Percentiles rank a stretch among this genome's conserved stretches.
These are phyloP conservation scores for Panicum miliaceum DNA, from an alignment of 176 grass and related monocot species.

Conservation along the genomic window DNA sequence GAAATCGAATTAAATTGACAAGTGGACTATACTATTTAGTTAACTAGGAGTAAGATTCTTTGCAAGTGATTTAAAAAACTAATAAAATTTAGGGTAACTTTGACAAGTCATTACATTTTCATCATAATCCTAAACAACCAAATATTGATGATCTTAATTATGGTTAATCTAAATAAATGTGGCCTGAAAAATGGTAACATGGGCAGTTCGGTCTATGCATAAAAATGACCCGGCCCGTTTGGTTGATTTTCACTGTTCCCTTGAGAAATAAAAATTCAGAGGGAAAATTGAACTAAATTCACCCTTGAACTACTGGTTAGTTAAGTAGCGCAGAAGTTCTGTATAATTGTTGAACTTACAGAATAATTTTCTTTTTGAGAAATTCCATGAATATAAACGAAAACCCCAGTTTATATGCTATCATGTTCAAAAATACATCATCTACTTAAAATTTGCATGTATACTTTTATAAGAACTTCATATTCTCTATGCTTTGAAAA, in stretches of 20 bases:
- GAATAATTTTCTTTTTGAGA: background rate
- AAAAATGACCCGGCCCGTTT: background rate
- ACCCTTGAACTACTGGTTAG: background rate
- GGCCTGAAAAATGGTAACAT: background rate
- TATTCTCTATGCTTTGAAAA: too few species aligned
- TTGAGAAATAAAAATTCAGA: background rate
- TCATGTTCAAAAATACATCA: background rate
- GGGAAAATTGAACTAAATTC: background rate
- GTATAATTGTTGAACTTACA: background rate
- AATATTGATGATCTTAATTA: background rate
- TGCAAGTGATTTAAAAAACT: background rate
- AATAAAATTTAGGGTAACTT: background rate
- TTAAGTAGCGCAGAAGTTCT: background rate
- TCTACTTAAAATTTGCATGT: background rate
- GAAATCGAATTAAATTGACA: background rate
- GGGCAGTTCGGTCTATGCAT: background rate
- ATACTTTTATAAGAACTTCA: background rate
- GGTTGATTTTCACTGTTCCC: background rate
- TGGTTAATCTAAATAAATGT: background rate
- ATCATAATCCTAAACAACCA: background rate
- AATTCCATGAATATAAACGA: background rate
- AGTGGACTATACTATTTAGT: background rate
- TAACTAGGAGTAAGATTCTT: background rate
- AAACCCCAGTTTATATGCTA: background rate
- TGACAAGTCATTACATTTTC: background rate